phyloP scores from a whole-genome alignment of 73 alveolate species.

The Blepharisma stoltei region DNA sequence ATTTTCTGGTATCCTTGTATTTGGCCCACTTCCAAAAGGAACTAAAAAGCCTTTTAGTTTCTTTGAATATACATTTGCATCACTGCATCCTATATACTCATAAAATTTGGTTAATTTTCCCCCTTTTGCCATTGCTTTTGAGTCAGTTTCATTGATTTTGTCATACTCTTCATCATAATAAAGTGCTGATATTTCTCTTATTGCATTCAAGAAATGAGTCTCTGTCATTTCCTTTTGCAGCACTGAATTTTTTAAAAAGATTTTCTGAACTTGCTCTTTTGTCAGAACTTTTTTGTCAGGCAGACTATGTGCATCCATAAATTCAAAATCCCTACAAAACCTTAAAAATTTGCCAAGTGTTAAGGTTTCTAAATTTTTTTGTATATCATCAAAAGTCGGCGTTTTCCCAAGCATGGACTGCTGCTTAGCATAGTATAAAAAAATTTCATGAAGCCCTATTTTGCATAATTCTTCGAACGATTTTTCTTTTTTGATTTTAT shows the following conservation, averaged over 20 bases:
- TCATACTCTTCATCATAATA: constrained; percentile 12
- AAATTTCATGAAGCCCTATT: background rate
- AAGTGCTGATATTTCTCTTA: background rate
- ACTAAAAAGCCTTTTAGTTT: background rate
- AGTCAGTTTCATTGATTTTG: background rate
- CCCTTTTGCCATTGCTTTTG: background rate
- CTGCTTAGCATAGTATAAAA: background rate
- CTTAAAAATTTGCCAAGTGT: constrained; percentile 1
- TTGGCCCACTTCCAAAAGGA: background rate
- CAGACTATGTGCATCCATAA: background rate
- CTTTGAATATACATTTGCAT: background rate
- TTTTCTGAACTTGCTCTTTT: background rate
- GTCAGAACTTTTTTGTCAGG: background rate
- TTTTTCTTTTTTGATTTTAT: background rate
- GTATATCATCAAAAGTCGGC: constrained; percentile 12
- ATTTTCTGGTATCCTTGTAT: constrained; percentile 8
- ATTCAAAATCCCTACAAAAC: background rate
- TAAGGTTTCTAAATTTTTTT: background rate
- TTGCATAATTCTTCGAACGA: background rate
- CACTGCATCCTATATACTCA: background rate
- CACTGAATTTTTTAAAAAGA: background rate
- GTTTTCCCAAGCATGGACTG: constrained; percentile 21
- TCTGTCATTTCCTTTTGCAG: background rate
- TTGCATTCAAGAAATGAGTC: background rate
- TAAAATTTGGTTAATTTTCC: background rate